Base-by-base conservation (phyloP, 1,284 basidiomycete species). In the Gymnopus androsaceus region DNA sequence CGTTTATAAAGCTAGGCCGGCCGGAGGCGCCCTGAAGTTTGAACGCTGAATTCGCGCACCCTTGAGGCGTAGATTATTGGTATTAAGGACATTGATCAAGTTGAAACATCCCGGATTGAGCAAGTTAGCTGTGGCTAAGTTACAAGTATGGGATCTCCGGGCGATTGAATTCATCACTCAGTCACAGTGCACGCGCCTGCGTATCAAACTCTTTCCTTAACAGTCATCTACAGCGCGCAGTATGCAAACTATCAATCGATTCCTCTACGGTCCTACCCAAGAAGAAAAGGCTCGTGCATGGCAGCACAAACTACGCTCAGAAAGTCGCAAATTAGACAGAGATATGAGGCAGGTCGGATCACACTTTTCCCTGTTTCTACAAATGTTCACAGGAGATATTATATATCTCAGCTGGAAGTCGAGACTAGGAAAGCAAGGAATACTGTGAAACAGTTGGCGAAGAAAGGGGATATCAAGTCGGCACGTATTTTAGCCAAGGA, bases 251-350 rank as follows among this genome's bases (percentile, higher is more conserved):
- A 87, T 96, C 63, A 93, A 92, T 66, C 85, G 92, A 49, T 95
- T 95, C 71, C 75, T 98, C 37, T 98, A 97, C 75, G 95, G 95
- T 2, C 95, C 94, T 17, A 92, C 94, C 0, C 89, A 95, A 33
- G 94, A 98, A 72, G 96, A 98, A 75, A 86, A 83, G 65, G 88
- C 97, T 12, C 83, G 88, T 49, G 80, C 83, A 72, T 98, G 95
- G 95, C 94, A 97, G 69, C 66, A 77, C n/a, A 94, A 92, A 71
- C 75, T 98, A 58, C 86, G 91, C 47, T 71, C 82, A 53, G 91
- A 98, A 72, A 81, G 86, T 67, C 83, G 95, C 25, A 79, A 83
- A 59, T 74, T 98, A 53, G 95, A 98, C 64, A 80, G 93, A 72
- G 95, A 97, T 76, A 94, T 95, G 78, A 88, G 87, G 75, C 90